Conservation (phyloP, 108 stramenopile species). For the Cyclotella choctawhatcheeana region DNA sequence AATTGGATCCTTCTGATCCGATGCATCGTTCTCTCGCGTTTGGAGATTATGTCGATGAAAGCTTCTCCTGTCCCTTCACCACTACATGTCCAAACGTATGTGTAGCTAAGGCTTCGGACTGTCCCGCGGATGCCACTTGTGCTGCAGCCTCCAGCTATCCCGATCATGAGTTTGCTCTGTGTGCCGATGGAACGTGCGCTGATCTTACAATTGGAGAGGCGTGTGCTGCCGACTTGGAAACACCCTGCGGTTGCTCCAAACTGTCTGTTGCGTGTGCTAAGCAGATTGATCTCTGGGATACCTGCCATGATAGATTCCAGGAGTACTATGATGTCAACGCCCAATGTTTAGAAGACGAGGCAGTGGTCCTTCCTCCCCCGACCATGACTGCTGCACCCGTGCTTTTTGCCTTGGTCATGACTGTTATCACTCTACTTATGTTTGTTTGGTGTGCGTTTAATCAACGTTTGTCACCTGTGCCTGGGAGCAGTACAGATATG, state of each 20-base stretch:
- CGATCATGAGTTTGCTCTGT: constrained; percentile 32
- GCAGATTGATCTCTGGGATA: constrained; percentile 28
- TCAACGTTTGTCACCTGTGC: constrained; percentile 50
- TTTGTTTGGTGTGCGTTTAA: constrained; percentile 59
- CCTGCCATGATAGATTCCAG: constrained; percentile 26
- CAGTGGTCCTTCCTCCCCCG: constrained; percentile 21
- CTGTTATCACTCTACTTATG: constrained; percentile 38
- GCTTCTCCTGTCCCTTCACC: constrained; percentile 56
- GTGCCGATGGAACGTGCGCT: constrained; percentile 61
- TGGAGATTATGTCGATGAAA: constrained; percentile 53
- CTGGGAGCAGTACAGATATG: constrained; percentile 28
- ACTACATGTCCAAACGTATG: constrained; percentile 61
- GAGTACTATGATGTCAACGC: constrained; percentile 20
- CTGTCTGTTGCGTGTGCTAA: constrained; percentile 26
- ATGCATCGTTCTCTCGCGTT: constrained; percentile 24
- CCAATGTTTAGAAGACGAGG: constrained; percentile 31
- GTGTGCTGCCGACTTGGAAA: constrained; percentile 38
- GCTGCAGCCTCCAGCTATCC: not conserved
- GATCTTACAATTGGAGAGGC: constrained; percentile 23
- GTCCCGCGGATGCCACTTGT: constrained; percentile 40
- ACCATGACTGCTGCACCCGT: constrained; percentile 41
- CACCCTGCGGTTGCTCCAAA: constrained; percentile 23
- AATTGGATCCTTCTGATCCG: not conserved
- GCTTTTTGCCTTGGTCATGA: constrained; percentile 42
- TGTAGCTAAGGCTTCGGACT: constrained; percentile 44